These are phyloP conservation scores for Urostyla sp. DNA, from an alignment of 73 alveolate species.

Conservation along the genomic window DNA sequence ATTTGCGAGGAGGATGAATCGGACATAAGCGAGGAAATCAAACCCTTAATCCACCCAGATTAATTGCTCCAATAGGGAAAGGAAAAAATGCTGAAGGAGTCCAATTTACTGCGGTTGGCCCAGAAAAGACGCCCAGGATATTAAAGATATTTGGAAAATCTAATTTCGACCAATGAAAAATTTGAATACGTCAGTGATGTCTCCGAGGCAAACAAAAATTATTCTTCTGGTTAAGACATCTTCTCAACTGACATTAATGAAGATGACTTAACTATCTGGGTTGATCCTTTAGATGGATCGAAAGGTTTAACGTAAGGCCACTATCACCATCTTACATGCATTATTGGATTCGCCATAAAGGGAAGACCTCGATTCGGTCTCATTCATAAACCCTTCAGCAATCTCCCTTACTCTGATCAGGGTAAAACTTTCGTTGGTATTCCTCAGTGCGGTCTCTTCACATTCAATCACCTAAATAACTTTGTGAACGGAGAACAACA, in stretches of 20 bases:
- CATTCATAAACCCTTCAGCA: constrained; percentile 46
- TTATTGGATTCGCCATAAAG: constrained; percentile 22
- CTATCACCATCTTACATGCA: constrained; percentile 22
- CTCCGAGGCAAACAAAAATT: constrained; percentile 15
- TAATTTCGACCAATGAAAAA: background rate
- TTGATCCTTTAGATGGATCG: constrained; percentile 50
- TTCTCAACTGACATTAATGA: constrained; percentile 6
- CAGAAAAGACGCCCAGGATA: background rate
- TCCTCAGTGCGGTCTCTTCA: constrained; percentile 44
- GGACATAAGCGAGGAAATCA: background rate
- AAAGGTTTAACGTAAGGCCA: constrained; percentile 43
- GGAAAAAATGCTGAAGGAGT: background rate
- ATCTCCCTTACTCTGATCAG: background rate
- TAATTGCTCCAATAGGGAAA: background rate
- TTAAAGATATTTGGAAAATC: constrained; percentile 11
- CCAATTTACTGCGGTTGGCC: background rate
- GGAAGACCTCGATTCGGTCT: constrained; percentile 30
- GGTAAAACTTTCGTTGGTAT: constrained; percentile 45
- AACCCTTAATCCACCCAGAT: constrained; percentile 33
- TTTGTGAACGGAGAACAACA: background rate
- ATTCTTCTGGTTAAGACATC: too few species aligned
- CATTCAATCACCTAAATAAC: constrained; percentile 18
- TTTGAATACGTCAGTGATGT: constrained; percentile 15
- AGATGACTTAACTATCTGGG: constrained; percentile 42
- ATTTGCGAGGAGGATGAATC: constrained; percentile 52